Conservation (phyloP, 441 rosid species). For the Corymbia citriodora region DNA sequence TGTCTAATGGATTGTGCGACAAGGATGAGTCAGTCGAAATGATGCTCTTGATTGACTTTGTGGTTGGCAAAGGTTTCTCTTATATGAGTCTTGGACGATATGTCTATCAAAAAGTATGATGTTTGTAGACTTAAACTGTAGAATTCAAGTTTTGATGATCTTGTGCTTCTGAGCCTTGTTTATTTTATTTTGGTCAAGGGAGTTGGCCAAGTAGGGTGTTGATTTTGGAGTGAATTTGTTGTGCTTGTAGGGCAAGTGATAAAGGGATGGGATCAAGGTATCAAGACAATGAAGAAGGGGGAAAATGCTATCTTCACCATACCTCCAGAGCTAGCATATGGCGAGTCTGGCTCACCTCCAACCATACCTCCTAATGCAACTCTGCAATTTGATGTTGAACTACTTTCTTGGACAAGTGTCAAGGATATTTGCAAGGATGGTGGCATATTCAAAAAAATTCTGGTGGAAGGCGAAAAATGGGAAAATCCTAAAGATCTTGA, state of each 20-base stretch:
- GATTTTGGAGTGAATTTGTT: background rate
- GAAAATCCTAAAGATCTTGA: constrained; percentile 82
- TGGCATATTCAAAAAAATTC: constrained; percentile 76
- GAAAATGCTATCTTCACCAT: constrained; percentile 86
- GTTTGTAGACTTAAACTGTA: background rate
- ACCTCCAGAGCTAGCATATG: constrained; percentile 82
- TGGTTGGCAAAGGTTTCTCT: background rate
- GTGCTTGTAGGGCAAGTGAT: constrained; percentile 68
- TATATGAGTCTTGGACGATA: background rate
- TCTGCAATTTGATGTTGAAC: constrained; percentile 80
- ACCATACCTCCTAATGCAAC: constrained; percentile 80
- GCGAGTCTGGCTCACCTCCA: constrained; percentile 77
- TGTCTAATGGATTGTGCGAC: background rate
- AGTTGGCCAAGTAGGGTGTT: background rate
- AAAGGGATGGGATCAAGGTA: constrained; percentile 93
- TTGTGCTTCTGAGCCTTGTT: background rate
- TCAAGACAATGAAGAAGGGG: constrained; percentile 92
- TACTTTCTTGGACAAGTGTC: constrained; percentile 79
- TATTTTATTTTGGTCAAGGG: background rate
- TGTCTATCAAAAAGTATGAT: background rate
- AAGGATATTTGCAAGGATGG: constrained; percentile 94
- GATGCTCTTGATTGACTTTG: background rate
- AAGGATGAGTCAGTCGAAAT: background rate
- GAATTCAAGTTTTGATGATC: background rate
- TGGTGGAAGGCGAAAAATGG: constrained; percentile 69